Percentiles rank a stretch among this genome's conserved stretches.
These are phyloP conservation scores for Oenanthe javanica DNA, from an alignment of 140 eudicot genomes.

Conservation along the genomic window DNA sequence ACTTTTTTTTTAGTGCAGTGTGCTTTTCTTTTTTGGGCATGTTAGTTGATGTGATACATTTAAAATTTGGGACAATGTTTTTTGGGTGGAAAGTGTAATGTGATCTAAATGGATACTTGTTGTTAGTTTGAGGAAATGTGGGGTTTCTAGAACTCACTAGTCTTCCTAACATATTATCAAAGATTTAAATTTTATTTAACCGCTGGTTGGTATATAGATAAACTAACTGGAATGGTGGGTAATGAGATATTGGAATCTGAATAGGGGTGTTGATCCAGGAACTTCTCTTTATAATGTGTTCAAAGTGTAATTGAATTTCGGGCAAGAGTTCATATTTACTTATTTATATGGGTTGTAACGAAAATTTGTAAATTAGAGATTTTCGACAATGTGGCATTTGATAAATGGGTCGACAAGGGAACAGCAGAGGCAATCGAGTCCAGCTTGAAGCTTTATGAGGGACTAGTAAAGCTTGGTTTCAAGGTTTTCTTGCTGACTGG, in stretches of 20 bases:
- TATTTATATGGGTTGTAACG: background rate
- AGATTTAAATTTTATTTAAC: too few species aligned
- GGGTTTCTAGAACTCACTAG: background rate
- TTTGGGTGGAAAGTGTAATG: background rate
- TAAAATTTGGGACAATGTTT: background rate
- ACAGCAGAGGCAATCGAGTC: conserved; percentile 59
- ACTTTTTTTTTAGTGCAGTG: background rate
- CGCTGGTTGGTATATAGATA: background rate
- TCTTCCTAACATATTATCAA: background rate
- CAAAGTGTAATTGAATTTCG: too few species aligned
- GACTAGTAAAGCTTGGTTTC: conserved; percentile 55
- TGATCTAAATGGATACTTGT: background rate
- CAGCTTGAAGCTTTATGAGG: conserved; percentile 77
- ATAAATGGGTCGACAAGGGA: conserved; percentile 82
- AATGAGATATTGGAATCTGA: background rate
- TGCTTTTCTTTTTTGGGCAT: background rate
- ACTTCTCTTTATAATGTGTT: background rate
- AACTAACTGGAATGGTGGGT: background rate
- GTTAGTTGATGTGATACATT: background rate
- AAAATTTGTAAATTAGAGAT: conserved; percentile 45
- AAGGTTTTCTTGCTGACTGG: conserved; percentile 85
- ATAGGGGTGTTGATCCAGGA: background rate
- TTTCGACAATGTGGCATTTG: conserved; percentile 54
- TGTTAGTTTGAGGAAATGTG: background rate
- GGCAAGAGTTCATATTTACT: background rate